Evolutionary conservation across 139 green algal genomes (phyloP).

Genomic region (Chlorella sp.): DNA sequence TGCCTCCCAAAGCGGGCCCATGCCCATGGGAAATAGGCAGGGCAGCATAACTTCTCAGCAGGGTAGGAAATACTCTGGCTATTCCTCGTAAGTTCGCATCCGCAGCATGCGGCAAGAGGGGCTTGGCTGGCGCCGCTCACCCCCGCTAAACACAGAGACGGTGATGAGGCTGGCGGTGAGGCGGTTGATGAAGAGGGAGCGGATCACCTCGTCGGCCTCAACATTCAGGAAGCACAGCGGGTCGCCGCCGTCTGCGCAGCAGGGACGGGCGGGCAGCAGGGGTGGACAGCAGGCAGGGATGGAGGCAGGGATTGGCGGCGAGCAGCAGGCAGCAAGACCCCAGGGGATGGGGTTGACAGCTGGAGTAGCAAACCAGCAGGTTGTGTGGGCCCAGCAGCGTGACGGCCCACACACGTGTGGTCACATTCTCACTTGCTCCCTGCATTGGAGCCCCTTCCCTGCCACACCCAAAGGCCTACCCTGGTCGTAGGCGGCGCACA

Average conservation of each 20-base stretch:
- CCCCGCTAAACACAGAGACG: background rate
- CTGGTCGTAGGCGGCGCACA: conserved; percentile 10
- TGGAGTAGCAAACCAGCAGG: background rate
- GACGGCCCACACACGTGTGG: background rate
- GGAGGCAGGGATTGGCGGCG: background rate
- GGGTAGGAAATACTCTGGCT: too few relatives aligned
- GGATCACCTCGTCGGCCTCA: conserved; percentile 3
- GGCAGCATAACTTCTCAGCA: background rate
- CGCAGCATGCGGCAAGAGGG: too few relatives aligned
- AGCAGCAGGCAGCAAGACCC: too few relatives aligned
- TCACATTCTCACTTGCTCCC: background rate
- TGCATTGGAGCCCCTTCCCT: background rate
- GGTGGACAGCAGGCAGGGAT: background rate
- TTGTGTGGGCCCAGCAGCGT: background rate
- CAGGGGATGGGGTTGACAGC: background rate
- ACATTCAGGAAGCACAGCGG: conserved; percentile 22
- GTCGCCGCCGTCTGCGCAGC: conserved; percentile 7
- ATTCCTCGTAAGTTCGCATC: too few relatives aligned
- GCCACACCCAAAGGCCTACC: background rate
- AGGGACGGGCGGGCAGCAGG: background rate
- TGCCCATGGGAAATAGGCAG: background rate
- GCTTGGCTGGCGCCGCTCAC: background rate
- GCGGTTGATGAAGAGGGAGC: background rate
- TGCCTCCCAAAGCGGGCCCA: background rate
- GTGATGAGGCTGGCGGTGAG: background rate